Base-by-base conservation (phyloP, 805 yeast species). In the Yamadazyma akitaensis region DNA sequence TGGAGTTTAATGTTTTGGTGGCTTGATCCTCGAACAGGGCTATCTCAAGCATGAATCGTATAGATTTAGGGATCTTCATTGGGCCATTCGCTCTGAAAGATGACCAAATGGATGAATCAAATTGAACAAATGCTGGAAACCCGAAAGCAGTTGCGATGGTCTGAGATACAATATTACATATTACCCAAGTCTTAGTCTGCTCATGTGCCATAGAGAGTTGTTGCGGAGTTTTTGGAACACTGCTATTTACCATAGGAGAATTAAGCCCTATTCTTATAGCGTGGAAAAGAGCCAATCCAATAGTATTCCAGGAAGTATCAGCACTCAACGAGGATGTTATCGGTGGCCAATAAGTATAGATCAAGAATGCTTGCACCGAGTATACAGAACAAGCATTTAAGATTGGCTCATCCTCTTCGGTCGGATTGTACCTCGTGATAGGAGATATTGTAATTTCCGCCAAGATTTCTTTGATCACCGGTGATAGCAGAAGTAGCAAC, bases 321-420 rank as follows among this genome's bases (percentile, higher is more conserved):
- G 98, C 96, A 64, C 95, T 87, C 40, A 94, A 74, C 0, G 97
- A 90, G 0, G 98, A 89, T 0, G 97, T 88, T 33, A 91, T 76
- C 2, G 97, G 97, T 0, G 98, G 98, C 99, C 98, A 92, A 62
- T 85, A 81, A 0, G 97, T 85, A 64, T 87, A 89, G 1, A 92
- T 69, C 24, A 92, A 67, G 52, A 92, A 85, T 0, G 97, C 97
- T 63, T 92, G 99, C 0, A 92, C 97, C 0, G 96, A 86, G 60
- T 85, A 92, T 0, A 92, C 97, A 18, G 96, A 85, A 4, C 96
- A 88, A 2, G 90, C 92, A 56, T 91, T 91, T 58, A 88, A 72
- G 11, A 87, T 78, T 0, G 96, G 95, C 54, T 85, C 91, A 53
- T 85, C 91, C 42, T 77, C 80, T 54, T 84, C 94, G 2, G 84